These are phyloP conservation scores for Andrographis paniculata DNA, from an alignment of 305 asterid genomes.

Conservation along the genomic window DNA sequence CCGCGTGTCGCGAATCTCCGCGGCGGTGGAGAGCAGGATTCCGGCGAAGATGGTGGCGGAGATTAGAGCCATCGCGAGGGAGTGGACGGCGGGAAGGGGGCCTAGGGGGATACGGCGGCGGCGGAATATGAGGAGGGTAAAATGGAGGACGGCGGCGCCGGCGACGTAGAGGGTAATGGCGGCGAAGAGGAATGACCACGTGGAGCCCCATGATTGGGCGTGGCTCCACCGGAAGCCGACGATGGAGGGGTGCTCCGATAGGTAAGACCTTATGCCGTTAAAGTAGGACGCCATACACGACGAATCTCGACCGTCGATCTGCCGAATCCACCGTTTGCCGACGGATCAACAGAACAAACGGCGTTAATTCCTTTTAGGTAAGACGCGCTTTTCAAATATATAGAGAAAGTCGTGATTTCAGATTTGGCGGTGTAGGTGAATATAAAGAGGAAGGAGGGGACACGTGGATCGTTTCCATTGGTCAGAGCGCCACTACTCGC, in stretches of 20 bases:
- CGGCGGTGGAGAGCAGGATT: constrained; percentile 55
- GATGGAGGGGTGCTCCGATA: constrained; percentile 63
- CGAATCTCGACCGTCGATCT: background rate
- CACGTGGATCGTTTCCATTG: too few species aligned
- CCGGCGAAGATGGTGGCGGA: constrained; percentile 67
- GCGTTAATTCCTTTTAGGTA: too few species aligned
- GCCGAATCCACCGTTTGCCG: too few species aligned
- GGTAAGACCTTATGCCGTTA: constrained; percentile 32
- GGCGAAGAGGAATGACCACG: constrained; percentile 65
- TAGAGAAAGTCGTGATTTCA: too few species aligned
- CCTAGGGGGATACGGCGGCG: constrained; percentile 55
- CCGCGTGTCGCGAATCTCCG: constrained; percentile 76
- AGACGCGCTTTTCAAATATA: too few species aligned
- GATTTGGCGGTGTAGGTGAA: too few species aligned
- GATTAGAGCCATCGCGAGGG: constrained; percentile 57
- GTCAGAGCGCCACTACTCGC: too few species aligned
- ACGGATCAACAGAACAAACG: too few species aligned
- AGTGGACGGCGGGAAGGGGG: constrained; percentile 69
- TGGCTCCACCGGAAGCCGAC: constrained; percentile 75
- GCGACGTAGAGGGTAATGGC: constrained; percentile 49
- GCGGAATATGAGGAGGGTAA: constrained; percentile 29
- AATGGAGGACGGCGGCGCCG: constrained; percentile 41
- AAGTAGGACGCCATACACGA: constrained; percentile 23
- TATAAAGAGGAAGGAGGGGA: too few species aligned
- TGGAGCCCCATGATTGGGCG: constrained; percentile 63